These are phyloP conservation scores for Trametes gibbosa DNA, from an alignment of 768 basidiomycete genomes.

Conservation along the genomic window DNA sequence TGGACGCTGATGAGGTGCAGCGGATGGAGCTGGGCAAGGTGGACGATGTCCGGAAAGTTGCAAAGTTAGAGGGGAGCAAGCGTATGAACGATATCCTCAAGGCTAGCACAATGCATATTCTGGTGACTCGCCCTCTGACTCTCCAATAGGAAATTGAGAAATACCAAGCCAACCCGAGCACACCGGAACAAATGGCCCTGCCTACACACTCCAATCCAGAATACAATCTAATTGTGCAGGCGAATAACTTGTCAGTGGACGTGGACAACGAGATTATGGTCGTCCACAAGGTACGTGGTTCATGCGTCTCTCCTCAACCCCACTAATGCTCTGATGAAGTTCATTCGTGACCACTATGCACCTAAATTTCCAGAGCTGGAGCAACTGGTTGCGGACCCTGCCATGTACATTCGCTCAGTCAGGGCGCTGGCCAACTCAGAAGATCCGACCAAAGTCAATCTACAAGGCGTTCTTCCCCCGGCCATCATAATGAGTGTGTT, in stretches of 20 bases:
- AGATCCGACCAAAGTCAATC: conserved; percentile 86
- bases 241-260: conserved; percentile 97
- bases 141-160: conserved; percentile 80
- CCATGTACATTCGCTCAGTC: conserved; percentile 90
- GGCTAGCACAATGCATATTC: conserved; percentile 38
- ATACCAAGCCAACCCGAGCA: conserved; percentile 76
- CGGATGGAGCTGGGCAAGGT: conserved; percentile 87
- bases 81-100: conserved; percentile 84
- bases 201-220: conserved; percentile 91
- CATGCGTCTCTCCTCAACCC: background rate
- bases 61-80: conserved; percentile 85
- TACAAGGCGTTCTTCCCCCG: conserved; percentile 76
- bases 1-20: conserved; percentile 91
- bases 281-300: conserved; percentile 78
- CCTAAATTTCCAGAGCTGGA: conserved; percentile 96
- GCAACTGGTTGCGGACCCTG: conserved; percentile 87
- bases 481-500: conserved; percentile 95
- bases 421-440: conserved; percentile 83
- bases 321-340: conserved; percentile 47
- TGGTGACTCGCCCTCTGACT: background rate
- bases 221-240: conserved; percentile 93
- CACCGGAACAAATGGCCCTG: conserved; percentile 72
- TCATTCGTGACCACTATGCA: conserved; percentile 96
- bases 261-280: conserved; percentile 97
- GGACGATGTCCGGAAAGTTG: conserved; percentile 84